Evolutionary conservation across 345 rosid genomes (phyloP), one percentile per base, ranked within the genome.

Genomic region (Lepidium sativum): DNA sequence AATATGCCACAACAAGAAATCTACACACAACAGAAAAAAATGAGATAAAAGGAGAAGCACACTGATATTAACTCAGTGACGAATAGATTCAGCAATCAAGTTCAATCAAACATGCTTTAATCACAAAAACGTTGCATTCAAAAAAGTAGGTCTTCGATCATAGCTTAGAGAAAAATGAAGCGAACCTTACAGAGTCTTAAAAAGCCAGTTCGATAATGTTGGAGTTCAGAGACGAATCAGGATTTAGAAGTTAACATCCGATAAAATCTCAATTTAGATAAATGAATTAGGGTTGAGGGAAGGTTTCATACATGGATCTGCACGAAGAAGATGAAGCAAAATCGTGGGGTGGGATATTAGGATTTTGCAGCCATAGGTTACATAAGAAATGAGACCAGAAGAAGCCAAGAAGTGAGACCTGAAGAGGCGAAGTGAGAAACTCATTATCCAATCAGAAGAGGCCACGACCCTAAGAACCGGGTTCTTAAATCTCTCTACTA

Each of bases 361-460:
- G n/a, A 33, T 56, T 69, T 72, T 56, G 70, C 70, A 64, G 77
- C 56, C 31, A 53, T 9, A 55, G 57, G 32, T n/a, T n/a, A n/a
- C n/a, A n/a, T n/a, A n/a, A n/a, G n/a, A n/a, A n/a, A n/a, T n/a
- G n/a, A n/a, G n/a, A n/a, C n/a, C n/a, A n/a, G n/a, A n/a, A n/a
- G n/a, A n/a, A n/a, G n/a, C n/a, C n/a, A n/a, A n/a, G n/a, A n/a
- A n/a, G n/a, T n/a, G n/a, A n/a, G n/a, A n/a, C n/a, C n/a, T n/a
- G n/a, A n/a, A n/a, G n/a, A n/a, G n/a, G n/a, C n/a, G n/a, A n/a
- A n/a, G n/a, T n/a, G n/a, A n/a, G n/a, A n/a, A n/a, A n/a, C n/a
- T n/a, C n/a, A n/a, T n/a, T n/a, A n/a, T n/a, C n/a, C n/a, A n/a
- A n/a, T n/a, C n/a, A n/a, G n/a, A n/a, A n/a, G n/a, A n/a, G n/a